A percentile compares a stretch with the other conserved stretches of the same genome.
phyloP scores from a whole-genome alignment of 495 filamentous ascomycete genomes.

The Talaromyces thailandensis region DNA sequence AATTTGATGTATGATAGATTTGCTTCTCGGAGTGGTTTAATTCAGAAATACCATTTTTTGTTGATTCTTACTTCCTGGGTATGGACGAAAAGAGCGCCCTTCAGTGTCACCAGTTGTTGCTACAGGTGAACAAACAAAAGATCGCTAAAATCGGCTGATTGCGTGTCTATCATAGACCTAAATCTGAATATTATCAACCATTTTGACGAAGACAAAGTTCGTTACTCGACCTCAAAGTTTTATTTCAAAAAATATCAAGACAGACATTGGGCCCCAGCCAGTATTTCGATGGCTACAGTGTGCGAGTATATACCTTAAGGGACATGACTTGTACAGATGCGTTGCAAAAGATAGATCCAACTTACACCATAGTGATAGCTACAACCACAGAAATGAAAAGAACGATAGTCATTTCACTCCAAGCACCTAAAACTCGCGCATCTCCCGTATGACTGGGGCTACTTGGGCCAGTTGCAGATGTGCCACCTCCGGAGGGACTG shows the following conservation, averaged over 20 bases:
- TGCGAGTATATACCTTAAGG: neutral
- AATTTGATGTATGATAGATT: neutral
- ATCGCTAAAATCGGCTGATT: neutral
- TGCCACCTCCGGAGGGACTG: neutral
- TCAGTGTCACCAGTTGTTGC: neutral
- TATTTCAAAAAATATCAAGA: neutral
- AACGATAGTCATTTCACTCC: neutral
- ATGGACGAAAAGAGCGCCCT: neutral
- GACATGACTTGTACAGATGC: neutral
- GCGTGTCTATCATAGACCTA: neutral
- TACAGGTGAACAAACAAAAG: neutral
- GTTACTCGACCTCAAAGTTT: neutral
- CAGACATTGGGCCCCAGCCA: neutral
- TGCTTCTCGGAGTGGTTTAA: neutral
- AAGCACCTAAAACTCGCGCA: neutral
- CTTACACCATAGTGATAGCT: neutral
- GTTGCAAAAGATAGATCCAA: neutral
- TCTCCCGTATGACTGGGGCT: slow-evolving; percentile 3
- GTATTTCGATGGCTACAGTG: too few species aligned
- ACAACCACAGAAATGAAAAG: neutral
- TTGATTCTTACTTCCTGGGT: neutral
- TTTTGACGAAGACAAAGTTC: neutral
- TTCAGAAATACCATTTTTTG: neutral
- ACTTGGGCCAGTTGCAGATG: slow-evolving; percentile 2
- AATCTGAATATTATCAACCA: neutral